Percentiles rank a stretch among this genome's conserved stretches.
Conservation (phyloP, 2,329 filamentous ascomycete species). For the Bipolaris gigantea region DNA sequence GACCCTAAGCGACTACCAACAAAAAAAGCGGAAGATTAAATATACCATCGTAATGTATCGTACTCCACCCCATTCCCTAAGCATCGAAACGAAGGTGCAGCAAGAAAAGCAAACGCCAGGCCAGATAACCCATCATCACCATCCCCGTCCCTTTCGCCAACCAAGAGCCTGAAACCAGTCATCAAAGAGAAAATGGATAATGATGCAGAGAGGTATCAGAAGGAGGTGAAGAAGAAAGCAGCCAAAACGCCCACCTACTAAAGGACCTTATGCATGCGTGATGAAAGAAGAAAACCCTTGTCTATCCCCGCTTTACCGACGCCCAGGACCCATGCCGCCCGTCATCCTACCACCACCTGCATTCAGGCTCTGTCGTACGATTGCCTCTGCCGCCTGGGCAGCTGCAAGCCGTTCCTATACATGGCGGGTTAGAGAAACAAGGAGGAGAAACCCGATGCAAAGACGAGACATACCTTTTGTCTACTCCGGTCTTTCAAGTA, state of each 20-base stretch:
- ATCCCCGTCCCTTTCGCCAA: background rate
- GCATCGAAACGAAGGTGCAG: background rate
- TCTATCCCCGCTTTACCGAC: background rate
- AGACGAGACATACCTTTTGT: slow-evolving; percentile 63
- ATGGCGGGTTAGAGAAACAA: background rate
- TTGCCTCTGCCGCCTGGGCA: slow-evolving; percentile 86
- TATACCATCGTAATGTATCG: background rate
- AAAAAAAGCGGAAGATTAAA: background rate
- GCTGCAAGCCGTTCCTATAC: slow-evolving; percentile 76
- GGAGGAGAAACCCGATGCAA: background rate
- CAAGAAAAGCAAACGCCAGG: background rate
- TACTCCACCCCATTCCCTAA: background rate
- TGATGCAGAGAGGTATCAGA: slow-evolving; percentile 22
- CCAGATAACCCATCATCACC: background rate
- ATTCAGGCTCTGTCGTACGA: slow-evolving; percentile 87
- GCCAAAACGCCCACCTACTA: background rate
- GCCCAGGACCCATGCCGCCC: slow-evolving; percentile 30
- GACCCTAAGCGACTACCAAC: background rate
- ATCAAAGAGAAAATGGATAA: background rate
- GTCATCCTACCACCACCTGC: slow-evolving; percentile 58
- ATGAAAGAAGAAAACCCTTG: background rate
- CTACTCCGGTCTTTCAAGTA: slow-evolving; percentile 90
- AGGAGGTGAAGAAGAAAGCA: background rate
- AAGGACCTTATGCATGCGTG: background rate
- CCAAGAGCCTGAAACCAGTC: background rate